phyloP scores from a whole-genome alignment of 1,284 basidiomycete genomes.

The Apiotrichum gamsii region DNA sequence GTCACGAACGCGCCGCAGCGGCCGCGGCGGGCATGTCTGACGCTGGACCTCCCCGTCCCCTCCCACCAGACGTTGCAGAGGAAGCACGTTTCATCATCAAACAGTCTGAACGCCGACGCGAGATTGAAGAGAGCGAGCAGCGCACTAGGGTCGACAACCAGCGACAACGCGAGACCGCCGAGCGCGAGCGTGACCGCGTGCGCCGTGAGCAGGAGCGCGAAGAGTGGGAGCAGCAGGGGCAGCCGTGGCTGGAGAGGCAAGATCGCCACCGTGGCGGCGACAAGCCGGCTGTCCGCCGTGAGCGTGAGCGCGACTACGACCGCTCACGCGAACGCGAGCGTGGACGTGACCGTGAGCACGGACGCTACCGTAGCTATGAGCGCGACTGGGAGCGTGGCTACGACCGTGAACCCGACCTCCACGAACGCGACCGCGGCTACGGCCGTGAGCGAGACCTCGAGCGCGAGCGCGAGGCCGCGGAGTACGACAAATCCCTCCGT shows the following conservation, averaged over 20 bases:
- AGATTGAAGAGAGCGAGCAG: background rate
- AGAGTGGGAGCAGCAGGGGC: background rate
- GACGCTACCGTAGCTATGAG: too few relatives aligned
- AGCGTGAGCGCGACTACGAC: background rate
- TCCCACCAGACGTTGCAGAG: background rate
- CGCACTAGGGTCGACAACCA: background rate
- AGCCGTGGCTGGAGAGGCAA: background rate
- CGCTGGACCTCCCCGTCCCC: background rate
- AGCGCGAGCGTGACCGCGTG: background rate
- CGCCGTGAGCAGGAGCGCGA: background rate
- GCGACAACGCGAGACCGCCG: background rate
- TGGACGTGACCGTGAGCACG: background rate
- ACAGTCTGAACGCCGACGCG: conserved; percentile 5
- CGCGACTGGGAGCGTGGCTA: background rate
- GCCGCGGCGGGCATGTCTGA: background rate
- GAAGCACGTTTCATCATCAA: conserved; percentile 33
- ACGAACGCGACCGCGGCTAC: background rate
- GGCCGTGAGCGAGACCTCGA: background rate
- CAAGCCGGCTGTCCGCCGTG: background rate
- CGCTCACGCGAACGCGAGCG: background rate
- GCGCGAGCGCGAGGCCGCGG: background rate
- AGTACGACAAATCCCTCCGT: too few relatives aligned
- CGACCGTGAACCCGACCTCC: background rate
- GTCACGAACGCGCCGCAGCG: background rate
- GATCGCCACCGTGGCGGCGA: too few relatives aligned